Base-by-base conservation (phyloP, 2,329 filamentous ascomycete species). In the Fusarium sp. region DNA sequence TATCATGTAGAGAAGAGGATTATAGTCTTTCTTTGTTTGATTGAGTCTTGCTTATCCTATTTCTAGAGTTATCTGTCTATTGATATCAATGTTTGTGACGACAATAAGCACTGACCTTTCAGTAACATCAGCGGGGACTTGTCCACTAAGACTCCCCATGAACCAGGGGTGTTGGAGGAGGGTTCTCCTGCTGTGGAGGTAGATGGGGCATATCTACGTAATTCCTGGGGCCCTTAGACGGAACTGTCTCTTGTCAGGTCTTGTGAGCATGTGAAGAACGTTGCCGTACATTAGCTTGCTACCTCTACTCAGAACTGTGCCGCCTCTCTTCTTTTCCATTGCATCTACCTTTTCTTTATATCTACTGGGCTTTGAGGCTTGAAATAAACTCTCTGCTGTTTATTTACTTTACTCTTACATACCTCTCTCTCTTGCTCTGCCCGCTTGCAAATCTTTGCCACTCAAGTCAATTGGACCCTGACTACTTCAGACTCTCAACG, bases 231-330 rank as follows among this genome's bases (percentile, higher is more conserved):
- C 57, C 49, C 63, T 67, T 59, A 45, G 29, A 48, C 48, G 51
- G 32, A 48, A 53, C 53, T 48, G 41, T 42, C 41, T 41, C 52
- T 56, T 49, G 41, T 42, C 54, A 34, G 57, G 67, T 70, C 68
- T 71, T 71, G 69, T 71, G 69, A 71, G 69, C 69, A 71, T 72
- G 69, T 72, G 69, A 72, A 72, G 62, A 63, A 60, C 18, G 25
- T 53, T 53, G 49, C 49, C 49, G 24, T 42, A 37, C 42, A 47
- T 47, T 54, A 54, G 56, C 47, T 30, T 22, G 30, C 14, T 32
- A 22, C 22, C n/a, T n/a, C 10, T 49, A 37, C 49, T 27, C 27
- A 41, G 25, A 24, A 53, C 25, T 52, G 65, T 24, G 57, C 47
- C 53, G 53, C 30, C 56, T 69, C 56, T 63, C 27, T 47, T 25